Conservation (phyloP, 2,329 filamentous ascomycete species). For the Paradendryphiella salina region DNA sequence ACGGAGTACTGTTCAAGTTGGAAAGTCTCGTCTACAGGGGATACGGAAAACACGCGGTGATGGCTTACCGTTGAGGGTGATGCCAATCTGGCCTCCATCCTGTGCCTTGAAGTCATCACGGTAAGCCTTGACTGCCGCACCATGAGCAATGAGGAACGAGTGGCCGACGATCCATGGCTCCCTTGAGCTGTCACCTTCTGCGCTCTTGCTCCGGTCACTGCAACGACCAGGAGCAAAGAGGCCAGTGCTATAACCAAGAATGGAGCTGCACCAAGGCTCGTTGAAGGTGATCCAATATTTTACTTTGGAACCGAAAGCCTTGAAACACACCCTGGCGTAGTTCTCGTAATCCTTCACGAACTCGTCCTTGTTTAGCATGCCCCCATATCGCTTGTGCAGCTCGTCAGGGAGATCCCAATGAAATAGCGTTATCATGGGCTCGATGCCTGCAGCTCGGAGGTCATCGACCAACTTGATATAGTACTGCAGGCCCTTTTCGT, state of each 20-base stretch:
- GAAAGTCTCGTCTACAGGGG: conserved; percentile 16
- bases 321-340: conserved; percentile 77
- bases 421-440: conserved; percentile 79
- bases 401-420: conserved; percentile 87
- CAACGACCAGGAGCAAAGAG: conserved; percentile 81
- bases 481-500: conserved; percentile 74
- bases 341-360: conserved; percentile 80
- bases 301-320: conserved; percentile 71
- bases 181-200: conserved; percentile 71
- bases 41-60: conserved; percentile 19
- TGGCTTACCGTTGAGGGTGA: conserved; percentile 75
- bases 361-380: conserved; percentile 77
- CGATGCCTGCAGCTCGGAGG: conserved; percentile 74
- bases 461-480: conserved; percentile 80
- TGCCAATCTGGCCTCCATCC: conserved; percentile 77
- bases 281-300: conserved; percentile 92
- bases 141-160: conserved; percentile 78
- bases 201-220: conserved; percentile 71
- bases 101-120: conserved; percentile 77
- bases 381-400: conserved; percentile 79
- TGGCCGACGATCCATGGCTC: conserved; percentile 86
- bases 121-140: conserved; percentile 77
- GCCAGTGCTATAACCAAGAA: conserved; percentile 78
- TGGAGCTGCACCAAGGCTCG: conserved; percentile 83
- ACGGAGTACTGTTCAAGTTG: conserved; percentile 8